Base-by-base conservation (phyloP, 2,329 filamentous ascomycete genomes). In the Hypoxylon sp. region DNA sequence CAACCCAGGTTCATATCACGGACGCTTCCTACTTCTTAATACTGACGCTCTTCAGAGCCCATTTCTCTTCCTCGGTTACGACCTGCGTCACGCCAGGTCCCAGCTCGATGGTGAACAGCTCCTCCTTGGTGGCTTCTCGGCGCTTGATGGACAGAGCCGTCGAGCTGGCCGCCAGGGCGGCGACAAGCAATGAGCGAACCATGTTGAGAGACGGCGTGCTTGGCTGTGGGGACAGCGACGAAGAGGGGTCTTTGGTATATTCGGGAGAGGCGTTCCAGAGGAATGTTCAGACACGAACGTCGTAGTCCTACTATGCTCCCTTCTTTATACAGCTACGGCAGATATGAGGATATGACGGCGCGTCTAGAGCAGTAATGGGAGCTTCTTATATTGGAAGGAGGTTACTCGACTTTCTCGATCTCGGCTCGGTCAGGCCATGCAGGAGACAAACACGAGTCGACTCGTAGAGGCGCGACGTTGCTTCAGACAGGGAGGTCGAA, bases 51-150 rank as follows among this genome's bases (percentile, higher is more conserved):
- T 86, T 84, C 45, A 92, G 73, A 60, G 81, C 82, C 86, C 88
- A 90, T 73, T 92, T 92, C 75, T 91, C 85, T 41, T 90, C 86
- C 63, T 92, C 88, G 0, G 85, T 89, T 21, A 91, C 84, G 82
- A 86, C 88, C 77, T 79, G 77, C 26, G 84, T 88, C 67, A 88
- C 81, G 46, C 86, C 87, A 5, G 86, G 87, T n/a, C 80, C 81
- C 7, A 90, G 75, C 75, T 92, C 88, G 58, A 92, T 65, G 10
- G 67, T 70, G 56, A 66, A 69, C 2, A 70, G 48, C 29, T 67
- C 55, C 43, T 60, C 48, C 9, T 42, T 21, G 24, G 40, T 45
- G 6, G 63, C 56, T 26, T 62, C 66, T 15, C 26, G 57, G 8
- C 60, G 61, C 43, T 45, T 46, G 23, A 64, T 49, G 9, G 65